These are phyloP conservation scores for Striga asiatica DNA, from an alignment of 257 asterid species.

Conservation along the genomic window DNA sequence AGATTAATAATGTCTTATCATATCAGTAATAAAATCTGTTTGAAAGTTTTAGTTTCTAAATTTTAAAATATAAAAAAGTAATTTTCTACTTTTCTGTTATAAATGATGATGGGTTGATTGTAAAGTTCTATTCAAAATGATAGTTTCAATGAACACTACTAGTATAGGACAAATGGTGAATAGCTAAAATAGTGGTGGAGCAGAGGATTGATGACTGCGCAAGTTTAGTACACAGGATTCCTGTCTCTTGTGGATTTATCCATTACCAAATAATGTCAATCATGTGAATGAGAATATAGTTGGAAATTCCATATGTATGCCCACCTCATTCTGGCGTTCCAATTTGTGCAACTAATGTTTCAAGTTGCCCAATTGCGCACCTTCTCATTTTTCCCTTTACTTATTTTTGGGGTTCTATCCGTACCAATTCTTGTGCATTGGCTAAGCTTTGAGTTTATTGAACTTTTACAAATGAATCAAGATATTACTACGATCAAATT, in stretches of 20 bases:
- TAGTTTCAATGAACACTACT: too few relatives aligned
- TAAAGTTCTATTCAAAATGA: too few relatives aligned
- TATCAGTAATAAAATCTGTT: not conserved
- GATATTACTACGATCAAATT: not conserved
- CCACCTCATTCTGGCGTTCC: not conserved
- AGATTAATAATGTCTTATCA: too few relatives aligned
- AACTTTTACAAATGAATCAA: not conserved
- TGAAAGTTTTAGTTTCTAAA: too few relatives aligned
- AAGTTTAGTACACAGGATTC: not conserved
- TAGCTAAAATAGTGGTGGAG: not conserved
- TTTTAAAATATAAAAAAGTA: too few relatives aligned
- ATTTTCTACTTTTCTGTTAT: too few relatives aligned
- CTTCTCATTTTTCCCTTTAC: not conserved
- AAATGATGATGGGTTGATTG: too few relatives aligned
- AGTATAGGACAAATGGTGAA: too few relatives aligned
- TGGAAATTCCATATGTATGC: not conserved
- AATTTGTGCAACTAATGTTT: not conserved
- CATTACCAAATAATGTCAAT: not conserved
- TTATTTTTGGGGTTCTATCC: conserved; percentile 2
- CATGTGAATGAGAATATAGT: not conserved
- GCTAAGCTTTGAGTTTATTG: not conserved
- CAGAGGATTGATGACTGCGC: not conserved
- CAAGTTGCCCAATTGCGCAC: not conserved
- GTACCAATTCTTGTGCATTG: not conserved
- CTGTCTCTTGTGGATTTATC: not conserved